Evolutionary conservation across 805 yeast genomes (phyloP).

Genomic region (Ogataea populi-albae): DNA sequence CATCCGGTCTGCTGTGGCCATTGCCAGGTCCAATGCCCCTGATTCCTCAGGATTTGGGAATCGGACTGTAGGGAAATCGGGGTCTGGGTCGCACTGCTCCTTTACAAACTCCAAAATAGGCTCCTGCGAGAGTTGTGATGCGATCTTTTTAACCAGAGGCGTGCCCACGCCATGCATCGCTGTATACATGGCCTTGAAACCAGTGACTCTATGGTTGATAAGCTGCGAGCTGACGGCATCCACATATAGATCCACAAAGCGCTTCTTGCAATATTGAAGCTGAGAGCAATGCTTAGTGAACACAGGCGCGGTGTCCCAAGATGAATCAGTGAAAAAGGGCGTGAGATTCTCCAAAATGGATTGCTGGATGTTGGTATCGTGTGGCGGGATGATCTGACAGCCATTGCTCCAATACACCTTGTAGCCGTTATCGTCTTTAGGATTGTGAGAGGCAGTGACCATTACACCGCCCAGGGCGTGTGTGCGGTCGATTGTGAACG

Average conservation of each 20-base stretch:
- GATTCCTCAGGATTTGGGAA: constrained; percentile 97
- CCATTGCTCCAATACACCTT: constrained; percentile 93
- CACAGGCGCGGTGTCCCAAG: constrained; percentile 33
- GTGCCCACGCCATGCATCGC: constrained; percentile 96
- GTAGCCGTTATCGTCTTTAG: constrained; percentile 86
- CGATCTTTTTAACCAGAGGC: constrained; percentile 49
- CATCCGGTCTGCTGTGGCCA: constrained; percentile 50
- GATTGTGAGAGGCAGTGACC: constrained; percentile 90
- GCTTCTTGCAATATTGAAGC: constrained; percentile 41
- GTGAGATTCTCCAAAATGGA: constrained; percentile 56
- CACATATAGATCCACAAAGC: constrained; percentile 42
- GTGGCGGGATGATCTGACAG: constrained; percentile 94
- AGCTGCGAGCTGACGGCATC: constrained; percentile 32
- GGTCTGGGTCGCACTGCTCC: constrained; percentile 75
- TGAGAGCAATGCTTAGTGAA: constrained; percentile 15
- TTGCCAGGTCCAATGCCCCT: constrained; percentile 81
- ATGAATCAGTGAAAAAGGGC: constrained; percentile 52
- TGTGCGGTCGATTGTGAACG: constrained; percentile 69
- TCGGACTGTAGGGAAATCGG: constrained; percentile 77
- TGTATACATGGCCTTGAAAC: constrained; percentile 69
- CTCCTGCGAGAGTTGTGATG: constrained; percentile 36
- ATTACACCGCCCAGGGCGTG: constrained; percentile 79
- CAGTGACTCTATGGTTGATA: constrained; percentile 28
- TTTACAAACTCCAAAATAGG: constrained; percentile 42
- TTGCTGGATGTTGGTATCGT: constrained; percentile 69